Percentiles rank a stretch among this genome's conserved stretches.
Evolutionary conservation across 2,329 filamentous ascomycete genomes (phyloP).

Genomic region (Claviceps maximensis): DNA sequence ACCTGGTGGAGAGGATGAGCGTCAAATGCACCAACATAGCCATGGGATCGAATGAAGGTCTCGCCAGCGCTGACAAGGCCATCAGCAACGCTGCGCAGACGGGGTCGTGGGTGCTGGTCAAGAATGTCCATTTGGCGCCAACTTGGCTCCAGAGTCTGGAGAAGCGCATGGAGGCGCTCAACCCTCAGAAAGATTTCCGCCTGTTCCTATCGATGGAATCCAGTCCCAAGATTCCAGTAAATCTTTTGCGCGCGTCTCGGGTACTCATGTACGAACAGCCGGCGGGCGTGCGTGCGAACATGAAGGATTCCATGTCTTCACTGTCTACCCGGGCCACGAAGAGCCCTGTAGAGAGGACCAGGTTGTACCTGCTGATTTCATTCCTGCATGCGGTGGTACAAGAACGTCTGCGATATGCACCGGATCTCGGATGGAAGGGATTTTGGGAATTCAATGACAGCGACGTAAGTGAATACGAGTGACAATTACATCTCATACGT

Average conservation of each 20-base stretch:
- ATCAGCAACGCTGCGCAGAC: constrained; percentile 83
- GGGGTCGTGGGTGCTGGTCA: constrained; percentile 93
- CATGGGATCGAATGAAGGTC: constrained; percentile 94
- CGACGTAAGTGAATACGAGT: constrained; percentile 52
- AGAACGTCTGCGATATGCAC: constrained; percentile 86
- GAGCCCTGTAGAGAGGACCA: constrained; percentile 77
- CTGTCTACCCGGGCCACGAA: constrained; percentile 64
- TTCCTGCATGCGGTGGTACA: constrained; percentile 95
- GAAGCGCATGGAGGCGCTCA: constrained; percentile 90
- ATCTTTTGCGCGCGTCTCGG: constrained; percentile 80
- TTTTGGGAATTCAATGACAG: constrained; percentile 99
- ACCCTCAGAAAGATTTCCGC: constrained; percentile 84
- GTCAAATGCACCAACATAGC: constrained; percentile 91
- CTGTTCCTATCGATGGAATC: constrained; percentile 98
- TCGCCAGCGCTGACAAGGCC: constrained; percentile 87
- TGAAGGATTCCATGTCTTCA: constrained; percentile 91
- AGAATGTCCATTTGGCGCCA: constrained; percentile 94
- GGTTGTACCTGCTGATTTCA: constrained; percentile 79
- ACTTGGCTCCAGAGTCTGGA: constrained; percentile 95
- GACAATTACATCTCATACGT: not conserved
- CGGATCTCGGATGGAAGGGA: constrained; percentile 89
- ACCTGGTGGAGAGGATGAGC: constrained; percentile 70
- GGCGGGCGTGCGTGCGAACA: constrained; percentile 89
- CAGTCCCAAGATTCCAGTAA: constrained; percentile 92
- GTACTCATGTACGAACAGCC: constrained; percentile 98